Conservation (phyloP, 306 rosid genomes). For the Rosa persica region DNA sequence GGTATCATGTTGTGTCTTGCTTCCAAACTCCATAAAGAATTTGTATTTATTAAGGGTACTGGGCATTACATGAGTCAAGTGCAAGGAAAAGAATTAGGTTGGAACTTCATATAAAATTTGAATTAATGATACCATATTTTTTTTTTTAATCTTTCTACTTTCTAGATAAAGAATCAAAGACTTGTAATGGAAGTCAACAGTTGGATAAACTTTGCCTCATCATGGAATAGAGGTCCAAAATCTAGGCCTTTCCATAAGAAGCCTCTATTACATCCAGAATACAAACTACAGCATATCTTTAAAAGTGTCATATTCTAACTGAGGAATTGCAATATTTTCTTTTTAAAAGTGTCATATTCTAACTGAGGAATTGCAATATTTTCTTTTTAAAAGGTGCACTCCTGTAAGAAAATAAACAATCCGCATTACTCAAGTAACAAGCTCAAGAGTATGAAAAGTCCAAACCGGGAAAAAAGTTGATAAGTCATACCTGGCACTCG, state of each 20-base stretch:
- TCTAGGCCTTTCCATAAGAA: background rate
- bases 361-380: background rate
- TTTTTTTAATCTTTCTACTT: background rate
- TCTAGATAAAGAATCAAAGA: background rate
- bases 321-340: background rate
- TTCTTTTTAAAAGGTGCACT: background rate
- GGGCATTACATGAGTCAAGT: background rate
- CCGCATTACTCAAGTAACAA: background rate
- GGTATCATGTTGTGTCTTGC: background rate
- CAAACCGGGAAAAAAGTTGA: background rate
- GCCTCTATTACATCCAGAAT: background rate
- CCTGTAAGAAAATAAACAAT: background rate
- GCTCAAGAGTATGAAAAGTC: slow-evolving; percentile 6
- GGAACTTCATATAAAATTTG: background rate
- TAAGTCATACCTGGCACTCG: slow-evolving; percentile 74
- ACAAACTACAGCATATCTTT: background rate
- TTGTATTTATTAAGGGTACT: background rate
- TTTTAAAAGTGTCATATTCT: background rate
- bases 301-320: background rate
- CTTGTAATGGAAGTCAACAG: background rate
- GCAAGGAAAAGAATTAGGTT: background rate
- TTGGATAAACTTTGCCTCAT: background rate
- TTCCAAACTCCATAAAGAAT: background rate
- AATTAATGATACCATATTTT: background rate
- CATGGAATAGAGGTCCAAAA: background rate